These are phyloP conservation scores for Ilex asprella DNA, from an alignment of 257 asterid species.

Conservation along the genomic window DNA sequence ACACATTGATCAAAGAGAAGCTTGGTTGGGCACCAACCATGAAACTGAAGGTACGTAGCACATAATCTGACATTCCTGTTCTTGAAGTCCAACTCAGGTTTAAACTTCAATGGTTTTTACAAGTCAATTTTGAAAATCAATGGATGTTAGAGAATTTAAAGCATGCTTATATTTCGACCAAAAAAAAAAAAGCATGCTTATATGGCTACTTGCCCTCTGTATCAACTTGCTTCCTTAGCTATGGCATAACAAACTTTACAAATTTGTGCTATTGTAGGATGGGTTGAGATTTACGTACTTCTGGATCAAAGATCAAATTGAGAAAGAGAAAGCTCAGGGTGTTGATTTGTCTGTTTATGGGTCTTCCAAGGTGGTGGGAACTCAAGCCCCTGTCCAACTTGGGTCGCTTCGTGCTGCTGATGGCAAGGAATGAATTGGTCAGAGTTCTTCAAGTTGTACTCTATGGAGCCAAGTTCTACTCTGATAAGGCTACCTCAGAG, in stretches of 20 bases:
- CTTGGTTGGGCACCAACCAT: conserved; percentile 92
- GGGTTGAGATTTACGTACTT: conserved; percentile 83
- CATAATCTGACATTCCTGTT: too few species aligned
- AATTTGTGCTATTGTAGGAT: conserved; percentile 34
- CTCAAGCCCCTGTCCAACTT: conserved; percentile 48
- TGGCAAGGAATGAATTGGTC: conserved; percentile 35
- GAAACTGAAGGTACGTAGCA: conserved; percentile 51
- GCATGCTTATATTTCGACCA: background rate
- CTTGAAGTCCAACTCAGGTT: too few species aligned
- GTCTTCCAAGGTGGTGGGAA: conserved; percentile 43
- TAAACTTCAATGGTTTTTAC: too few species aligned
- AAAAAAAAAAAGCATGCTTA: background rate
- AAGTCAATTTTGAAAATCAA: too few species aligned
- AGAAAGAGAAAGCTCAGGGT: conserved; percentile 67
- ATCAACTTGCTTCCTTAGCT: background rate
- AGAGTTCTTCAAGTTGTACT: background rate
- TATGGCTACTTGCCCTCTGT: background rate
- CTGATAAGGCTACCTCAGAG: too few species aligned
- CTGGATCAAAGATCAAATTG: conserved; percentile 90
- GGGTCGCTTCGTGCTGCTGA: conserved; percentile 49
- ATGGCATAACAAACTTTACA: background rate
- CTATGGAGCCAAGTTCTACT: too few species aligned
- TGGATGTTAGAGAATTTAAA: background rate
- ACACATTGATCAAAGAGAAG: conserved; percentile 72
- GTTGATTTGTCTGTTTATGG: conserved; percentile 32